These are phyloP conservation scores for Bolboschoenus planiculmis DNA, from an alignment of 176 grass and related monocot species.

Conservation along the genomic window DNA sequence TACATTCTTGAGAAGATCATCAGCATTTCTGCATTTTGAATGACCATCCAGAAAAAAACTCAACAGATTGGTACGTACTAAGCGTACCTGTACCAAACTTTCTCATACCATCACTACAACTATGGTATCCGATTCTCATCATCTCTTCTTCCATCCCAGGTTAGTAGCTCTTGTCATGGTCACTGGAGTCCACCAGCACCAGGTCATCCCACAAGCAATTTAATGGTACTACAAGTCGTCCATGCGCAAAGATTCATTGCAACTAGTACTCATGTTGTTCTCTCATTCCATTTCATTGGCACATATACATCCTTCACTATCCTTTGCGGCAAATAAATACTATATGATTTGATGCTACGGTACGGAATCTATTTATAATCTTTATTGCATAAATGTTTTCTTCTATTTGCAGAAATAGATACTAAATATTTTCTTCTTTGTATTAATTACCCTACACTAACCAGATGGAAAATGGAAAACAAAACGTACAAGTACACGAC, in stretches of 20 bases:
- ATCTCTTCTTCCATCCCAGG: neutral
- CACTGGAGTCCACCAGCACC: neutral
- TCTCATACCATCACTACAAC: neutral
- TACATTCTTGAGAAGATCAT: neutral
- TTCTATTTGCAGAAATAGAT: too few species aligned
- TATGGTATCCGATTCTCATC: neutral
- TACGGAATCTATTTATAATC: neutral
- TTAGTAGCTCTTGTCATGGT: neutral
- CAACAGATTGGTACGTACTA: neutral
- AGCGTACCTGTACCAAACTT: neutral
- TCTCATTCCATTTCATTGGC: neutral
- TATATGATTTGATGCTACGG: neutral
- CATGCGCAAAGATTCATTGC: neutral
- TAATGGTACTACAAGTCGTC: too few species aligned
- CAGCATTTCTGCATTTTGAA: neutral
- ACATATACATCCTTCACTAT: neutral
- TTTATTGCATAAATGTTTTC: neutral
- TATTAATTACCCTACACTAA: constrained; percentile 18
- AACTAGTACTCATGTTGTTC: neutral
- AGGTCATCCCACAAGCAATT: neutral
- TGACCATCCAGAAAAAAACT: neutral
- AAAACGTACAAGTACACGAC: neutral
- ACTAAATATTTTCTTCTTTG: neutral
- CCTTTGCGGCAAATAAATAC: neutral
- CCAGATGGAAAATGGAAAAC: neutral